Evolutionary conservation across 352 stramenopile genomes (phyloP), one percentile per base, ranked within the genome.

Genomic region (Phytophthora uliginosa): DNA sequence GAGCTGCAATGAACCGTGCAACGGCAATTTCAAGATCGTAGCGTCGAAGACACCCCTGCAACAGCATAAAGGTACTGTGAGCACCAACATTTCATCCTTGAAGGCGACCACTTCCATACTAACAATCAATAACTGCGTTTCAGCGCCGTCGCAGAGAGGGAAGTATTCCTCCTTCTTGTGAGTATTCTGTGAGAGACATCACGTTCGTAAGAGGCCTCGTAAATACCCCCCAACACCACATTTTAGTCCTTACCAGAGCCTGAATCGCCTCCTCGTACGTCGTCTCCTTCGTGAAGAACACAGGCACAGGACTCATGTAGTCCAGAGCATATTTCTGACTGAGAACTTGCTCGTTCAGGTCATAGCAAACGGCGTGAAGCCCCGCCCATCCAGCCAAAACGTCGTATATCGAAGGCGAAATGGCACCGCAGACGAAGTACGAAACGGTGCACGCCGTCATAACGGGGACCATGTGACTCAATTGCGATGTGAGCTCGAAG

Each of bases 401-500:
- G 28, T 97, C 90, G 74, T 97, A 97, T 38, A 97, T 95, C 9
- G 88, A 95, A 34, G 86, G 85, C 18, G 89, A 88, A 55, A 95
- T 94, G 4, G 84, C 79, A 8, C 78, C 88, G 34, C 86, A 85
- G 17, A 96, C 88, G 60, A 94, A 97, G 58, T 97, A 96, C 24
- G 88, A 84, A 7, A 95, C 83, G 10, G 96, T 88, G 33, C 88
- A 94, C 24, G 86, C 84, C 24, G 97, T 77, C 89, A 94, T 94
- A 6, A 96, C 85, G 0, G 89, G 89, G 1, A 95, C 84, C 84
- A 96, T 93, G 77, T 96, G 88, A 65, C 88, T 95, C 26, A 96
- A 63, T 34, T 95, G 89, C 6, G 88, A 89, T 2, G 89, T 95
- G 22, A 96, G 81, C 62, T 96, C 89, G 59, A 96, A 96, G 78